Percentiles rank a stretch among this genome's conserved stretches.
Conservation (phyloP, 495 filamentous ascomycete species). For the Xylaria telfairii region DNA sequence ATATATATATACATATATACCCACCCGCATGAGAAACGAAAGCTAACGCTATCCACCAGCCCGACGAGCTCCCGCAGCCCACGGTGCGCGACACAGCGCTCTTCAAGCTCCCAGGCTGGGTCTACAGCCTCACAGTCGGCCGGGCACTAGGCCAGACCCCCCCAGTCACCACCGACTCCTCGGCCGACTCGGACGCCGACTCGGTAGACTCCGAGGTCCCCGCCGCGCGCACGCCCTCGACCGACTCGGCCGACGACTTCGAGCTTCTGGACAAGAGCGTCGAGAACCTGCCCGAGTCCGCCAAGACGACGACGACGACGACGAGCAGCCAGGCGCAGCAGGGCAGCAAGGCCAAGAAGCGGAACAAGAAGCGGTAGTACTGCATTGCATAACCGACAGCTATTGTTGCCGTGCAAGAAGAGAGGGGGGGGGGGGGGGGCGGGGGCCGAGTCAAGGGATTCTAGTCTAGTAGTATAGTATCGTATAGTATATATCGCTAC, state of each 20-base stretch:
- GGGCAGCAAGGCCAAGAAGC: constrained; percentile 43
- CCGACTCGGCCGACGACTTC: constrained; percentile 61
- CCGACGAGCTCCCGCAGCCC: constrained; percentile 69
- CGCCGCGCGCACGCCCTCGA: constrained; percentile 50
- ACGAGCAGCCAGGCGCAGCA: constrained; percentile 44
- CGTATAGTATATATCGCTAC: not conserved
- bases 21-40: not conserved
- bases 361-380: constrained; percentile 56
- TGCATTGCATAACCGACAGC: too few species aligned
- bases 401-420: too few species aligned
- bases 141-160: constrained; percentile 52
- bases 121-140: constrained; percentile 63
- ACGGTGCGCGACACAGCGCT: constrained; percentile 73
- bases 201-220: constrained; percentile 34
- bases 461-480: not conserved
- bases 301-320: too few species aligned
- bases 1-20: too few species aligned
- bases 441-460: too few species aligned
- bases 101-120: constrained; percentile 70
- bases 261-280: constrained; percentile 61
- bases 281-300: constrained; percentile 47
- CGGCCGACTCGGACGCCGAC: constrained; percentile 45
- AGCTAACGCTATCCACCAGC: constrained; percentile 40
- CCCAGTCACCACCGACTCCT: constrained; percentile 42
- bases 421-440: too few species aligned